Base-by-base conservation (phyloP, 352 stramenopile genomes). In the Globisporangium sylvaticum region DNA sequence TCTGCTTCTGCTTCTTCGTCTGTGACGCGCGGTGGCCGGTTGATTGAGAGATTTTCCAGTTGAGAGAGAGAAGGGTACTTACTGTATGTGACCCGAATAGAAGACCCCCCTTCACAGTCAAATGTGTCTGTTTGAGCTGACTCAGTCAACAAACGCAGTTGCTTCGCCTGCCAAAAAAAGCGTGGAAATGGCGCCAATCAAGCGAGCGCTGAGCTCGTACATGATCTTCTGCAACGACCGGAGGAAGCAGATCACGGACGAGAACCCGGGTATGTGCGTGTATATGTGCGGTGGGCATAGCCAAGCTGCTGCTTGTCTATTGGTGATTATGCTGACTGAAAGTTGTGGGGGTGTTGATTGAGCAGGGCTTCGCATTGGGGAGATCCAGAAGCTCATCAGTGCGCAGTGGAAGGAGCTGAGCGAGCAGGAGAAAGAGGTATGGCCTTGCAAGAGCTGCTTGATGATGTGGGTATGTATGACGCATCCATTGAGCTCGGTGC, bases 341-440 rank as follows among this genome's bases (percentile, higher is more conserved):
- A 20, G 8, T 34, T 31, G 27, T 6, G 15, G 10, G 34, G 25
- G 24, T 58, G 10, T n/a, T 59, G 12, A 29, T 20, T 29, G 50
- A 24, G 24, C 65, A 81, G 78, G 80, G 2, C 61, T 84, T 3
- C 75, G 76, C 62, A 78, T 96, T 53, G 84, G 86, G 8, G 80
- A 90, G 15, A 82, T 98, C 22, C 90, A 97, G 58, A 97, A 97
- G 73, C 70, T 93, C 20, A 89, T 98, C 32, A 97, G 94, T 32
- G 75, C 78, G 52, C 83, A 94, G 54, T 99, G 96, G 96, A 91
- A 91, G 18, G 80, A 79, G 52, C 77, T 99, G 22, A 75, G 71
- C 7, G 69, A 81, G 3, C 81, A 97, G 25, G 78, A 98, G 64
- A 96, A 96, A 52, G 80, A 96, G 61, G 78, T 92, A 14, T 31